Conservation (phyloP, 2,329 filamentous ascomycete genomes). For the Chrysoporthe deuterocubensis region DNA sequence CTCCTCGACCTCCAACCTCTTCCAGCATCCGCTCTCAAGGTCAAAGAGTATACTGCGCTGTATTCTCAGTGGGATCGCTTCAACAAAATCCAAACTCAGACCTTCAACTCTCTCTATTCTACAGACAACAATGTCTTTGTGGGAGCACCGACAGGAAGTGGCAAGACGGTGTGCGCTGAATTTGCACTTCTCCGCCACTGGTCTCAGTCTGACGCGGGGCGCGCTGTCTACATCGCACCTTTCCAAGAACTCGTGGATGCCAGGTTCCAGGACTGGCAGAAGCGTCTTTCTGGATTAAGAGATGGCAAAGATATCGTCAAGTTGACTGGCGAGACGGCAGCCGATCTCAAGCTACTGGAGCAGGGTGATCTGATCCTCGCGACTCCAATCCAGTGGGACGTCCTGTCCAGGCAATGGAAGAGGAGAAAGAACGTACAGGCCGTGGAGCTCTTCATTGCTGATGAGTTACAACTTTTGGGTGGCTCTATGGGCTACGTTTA, state of each 20-base stretch:
- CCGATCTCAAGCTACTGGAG: conserved; percentile 87
- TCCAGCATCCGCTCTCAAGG: conserved; percentile 86
- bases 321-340: conserved; percentile 88
- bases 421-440: conserved; percentile 92
- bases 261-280: conserved; percentile 82
- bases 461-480: conserved; percentile 92
- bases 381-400: conserved; percentile 94
- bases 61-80: conserved; percentile 87
- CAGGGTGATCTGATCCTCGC: conserved; percentile 87
- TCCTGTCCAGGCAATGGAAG: conserved; percentile 94
- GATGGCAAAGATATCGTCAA: conserved; percentile 92
- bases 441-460: conserved; percentile 89
- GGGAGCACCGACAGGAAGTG: conserved; percentile 89
- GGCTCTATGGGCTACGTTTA: conserved; percentile 87
- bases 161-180: conserved; percentile 96
- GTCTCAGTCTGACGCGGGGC: conserved; percentile 71
- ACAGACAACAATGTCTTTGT: conserved; percentile 94
- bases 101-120: conserved; percentile 90
- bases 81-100: conserved; percentile 97
- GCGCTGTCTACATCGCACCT: conserved; percentile 91
- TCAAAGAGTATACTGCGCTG: conserved; percentile 76
- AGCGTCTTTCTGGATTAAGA: conserved; percentile 70
- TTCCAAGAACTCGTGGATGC: conserved; percentile 92
- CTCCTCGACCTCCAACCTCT: conserved; percentile 90
- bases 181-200: conserved; percentile 91